Percentiles rank a stretch among this genome's conserved stretches.
Evolutionary conservation across 495 filamentous ascomycete genomes (phyloP).

Genomic region (Xylaria bambusicola): DNA sequence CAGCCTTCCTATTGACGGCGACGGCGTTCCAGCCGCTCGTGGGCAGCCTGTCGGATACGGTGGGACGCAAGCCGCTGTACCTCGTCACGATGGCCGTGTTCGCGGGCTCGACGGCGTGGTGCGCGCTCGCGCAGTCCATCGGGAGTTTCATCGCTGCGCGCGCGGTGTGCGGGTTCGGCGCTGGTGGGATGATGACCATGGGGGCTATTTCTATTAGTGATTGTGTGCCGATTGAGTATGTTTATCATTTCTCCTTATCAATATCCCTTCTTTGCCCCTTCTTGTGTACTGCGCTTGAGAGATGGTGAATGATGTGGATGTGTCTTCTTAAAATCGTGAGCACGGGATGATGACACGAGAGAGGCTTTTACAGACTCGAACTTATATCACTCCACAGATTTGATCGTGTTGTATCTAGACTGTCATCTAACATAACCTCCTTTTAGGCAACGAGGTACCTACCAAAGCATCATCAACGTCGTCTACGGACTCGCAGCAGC

Average conservation of each 20-base stretch:
- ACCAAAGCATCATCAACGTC: constrained; percentile 77
- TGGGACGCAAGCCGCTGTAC: constrained; percentile 72
- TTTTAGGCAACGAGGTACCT: constrained; percentile 59
- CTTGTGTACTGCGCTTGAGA: not conserved
- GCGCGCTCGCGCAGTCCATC: constrained; percentile 70
- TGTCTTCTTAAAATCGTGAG: too few species aligned
- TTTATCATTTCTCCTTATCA: not conserved
- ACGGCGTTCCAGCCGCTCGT: constrained; percentile 74
- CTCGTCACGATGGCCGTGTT: constrained; percentile 65
- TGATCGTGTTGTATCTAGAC: too few species aligned
- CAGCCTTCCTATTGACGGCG: constrained; percentile 74
- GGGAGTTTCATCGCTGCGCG: constrained; percentile 71
- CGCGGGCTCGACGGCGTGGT: constrained; percentile 68
- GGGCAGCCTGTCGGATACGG: constrained; percentile 69
- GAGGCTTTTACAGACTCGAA: too few species aligned
- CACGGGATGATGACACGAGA: too few species aligned
- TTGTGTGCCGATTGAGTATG: constrained; percentile 71
- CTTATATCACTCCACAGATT: too few species aligned
- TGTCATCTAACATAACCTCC: not conserved
- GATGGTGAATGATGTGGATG: too few species aligned
- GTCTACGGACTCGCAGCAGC: constrained; percentile 63
- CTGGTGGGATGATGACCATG: constrained; percentile 72
- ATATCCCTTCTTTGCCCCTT: not conserved
- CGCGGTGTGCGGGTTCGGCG: constrained; percentile 73
- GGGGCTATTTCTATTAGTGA: constrained; percentile 74